Conservation (phyloP, 345 rosid genomes). For the Conringia planisiliqua region DNA sequence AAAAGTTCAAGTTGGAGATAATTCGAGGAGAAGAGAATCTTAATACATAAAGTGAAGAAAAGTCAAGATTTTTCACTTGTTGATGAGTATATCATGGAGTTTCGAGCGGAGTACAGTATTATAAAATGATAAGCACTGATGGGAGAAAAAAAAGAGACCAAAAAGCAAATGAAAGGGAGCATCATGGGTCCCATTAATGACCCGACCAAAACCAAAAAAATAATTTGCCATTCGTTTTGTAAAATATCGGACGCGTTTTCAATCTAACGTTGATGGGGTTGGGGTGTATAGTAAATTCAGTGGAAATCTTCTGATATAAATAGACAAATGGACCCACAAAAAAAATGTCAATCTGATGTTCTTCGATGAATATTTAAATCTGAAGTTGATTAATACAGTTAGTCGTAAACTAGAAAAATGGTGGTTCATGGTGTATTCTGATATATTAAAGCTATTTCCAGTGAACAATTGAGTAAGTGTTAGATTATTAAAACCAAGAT, state of each 20-base stretch:
- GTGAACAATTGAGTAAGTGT: too few relatives aligned
- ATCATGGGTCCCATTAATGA: neutral
- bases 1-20: neutral
- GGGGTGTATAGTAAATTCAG: neutral
- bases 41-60: neutral
- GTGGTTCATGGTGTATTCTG: neutral
- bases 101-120: neutral
- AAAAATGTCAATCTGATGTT: too few relatives aligned
- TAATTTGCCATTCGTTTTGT: too few relatives aligned
- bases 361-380: too few relatives aligned
- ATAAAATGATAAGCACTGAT: neutral
- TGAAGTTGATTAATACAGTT: too few relatives aligned
- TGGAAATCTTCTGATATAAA: neutral
- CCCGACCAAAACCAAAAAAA: neutral
- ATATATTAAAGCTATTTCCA: too few relatives aligned
- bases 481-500: too few relatives aligned
- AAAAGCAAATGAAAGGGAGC: neutral
- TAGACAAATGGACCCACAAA: too few relatives aligned
- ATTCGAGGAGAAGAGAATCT: neutral
- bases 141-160: too few relatives aligned
- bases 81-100: neutral
- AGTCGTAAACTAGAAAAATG: too few relatives aligned
- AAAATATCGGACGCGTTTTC: neutral
- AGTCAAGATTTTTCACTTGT: conserved; percentile 12
- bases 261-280: neutral